phyloP scores from a whole-genome alignment of 2,329 filamentous ascomycete species.

The Aspergillus ibericus region DNA sequence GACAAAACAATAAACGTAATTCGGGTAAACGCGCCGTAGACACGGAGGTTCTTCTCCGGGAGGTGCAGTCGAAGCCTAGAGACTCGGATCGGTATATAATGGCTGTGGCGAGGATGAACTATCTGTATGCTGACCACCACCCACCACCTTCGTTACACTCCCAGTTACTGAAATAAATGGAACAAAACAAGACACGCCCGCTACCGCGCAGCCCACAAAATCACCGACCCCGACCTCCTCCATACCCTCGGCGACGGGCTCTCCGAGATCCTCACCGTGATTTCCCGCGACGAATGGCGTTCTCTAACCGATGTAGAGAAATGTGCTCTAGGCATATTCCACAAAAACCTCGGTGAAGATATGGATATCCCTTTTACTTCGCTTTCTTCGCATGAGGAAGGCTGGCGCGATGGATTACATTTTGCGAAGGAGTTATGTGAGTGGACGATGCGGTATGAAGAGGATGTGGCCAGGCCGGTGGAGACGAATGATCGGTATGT shows the following conservation, averaged over 20 bases:
- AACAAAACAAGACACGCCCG: constrained; percentile 39
- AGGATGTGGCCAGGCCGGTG: constrained; percentile 14
- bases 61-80: constrained; percentile 40
- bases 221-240: constrained; percentile 58
- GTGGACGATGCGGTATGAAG: constrained; percentile 16
- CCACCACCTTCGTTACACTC: background rate
- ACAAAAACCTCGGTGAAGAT: constrained; percentile 61
- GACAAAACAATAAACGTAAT: constrained; percentile 45
- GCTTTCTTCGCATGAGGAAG: constrained; percentile 21
- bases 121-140: constrained; percentile 35
- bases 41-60: constrained; percentile 47
- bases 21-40: constrained; percentile 51
- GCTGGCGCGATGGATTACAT: constrained; percentile 10
- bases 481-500: constrained; percentile 19
- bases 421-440: constrained; percentile 9
- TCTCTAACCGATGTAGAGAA: constrained; percentile 61
- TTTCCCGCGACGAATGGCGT: constrained; percentile 66
- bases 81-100: constrained; percentile 41
- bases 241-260: constrained; percentile 63
- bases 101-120: constrained; percentile 61
- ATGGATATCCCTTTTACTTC: constrained; percentile 57
- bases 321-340: constrained; percentile 64
- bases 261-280: constrained; percentile 61
- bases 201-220: constrained; percentile 56
- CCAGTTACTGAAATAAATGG: no score